phyloP scores from a whole-genome alignment of 176 grass and related monocot genomes.

The Thinopyrum elongatum region DNA sequence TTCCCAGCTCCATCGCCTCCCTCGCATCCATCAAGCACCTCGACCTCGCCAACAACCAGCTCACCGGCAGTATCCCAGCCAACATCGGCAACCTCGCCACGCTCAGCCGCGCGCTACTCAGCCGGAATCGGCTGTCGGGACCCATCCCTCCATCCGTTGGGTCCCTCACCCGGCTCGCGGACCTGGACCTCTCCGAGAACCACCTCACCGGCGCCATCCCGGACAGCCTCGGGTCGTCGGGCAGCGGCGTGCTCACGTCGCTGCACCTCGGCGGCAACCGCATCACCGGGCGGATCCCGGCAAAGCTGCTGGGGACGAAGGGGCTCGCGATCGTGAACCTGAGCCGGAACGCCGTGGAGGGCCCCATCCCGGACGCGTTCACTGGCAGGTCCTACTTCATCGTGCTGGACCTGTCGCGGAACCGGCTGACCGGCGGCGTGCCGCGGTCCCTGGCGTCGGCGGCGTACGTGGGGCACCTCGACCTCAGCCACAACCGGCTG shows the following conservation, averaged over 20 bases:
- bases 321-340: constrained; percentile 89
- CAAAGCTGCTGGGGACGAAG: constrained; percentile 42
- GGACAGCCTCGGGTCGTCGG: constrained; percentile 30
- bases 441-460: constrained; percentile 61
- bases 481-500: constrained; percentile 90
- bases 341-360: constrained; percentile 76
- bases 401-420: constrained; percentile 78
- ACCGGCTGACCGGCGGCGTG: constrained; percentile 63
- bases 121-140: constrained; percentile 66
- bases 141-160: constrained; percentile 59
- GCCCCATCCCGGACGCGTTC: constrained; percentile 81
- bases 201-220: constrained; percentile 60
- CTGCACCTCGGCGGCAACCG: constrained; percentile 67
- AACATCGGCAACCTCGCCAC: constrained; percentile 58
- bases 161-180: constrained; percentile 58
- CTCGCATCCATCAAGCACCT: constrained; percentile 72
- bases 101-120: constrained; percentile 85
- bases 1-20: constrained; percentile 48
- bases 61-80: constrained; percentile 52
- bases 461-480: constrained; percentile 80
- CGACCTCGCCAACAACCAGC: constrained; percentile 79
- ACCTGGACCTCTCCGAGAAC: constrained; percentile 91
- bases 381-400: constrained; percentile 63
- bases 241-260: constrained; percentile 50
- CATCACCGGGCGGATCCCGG: constrained; percentile 57